These are phyloP conservation scores for Penicillium coprophilum DNA, from an alignment of 495 filamentous ascomycete genomes.

Conservation along the genomic window DNA sequence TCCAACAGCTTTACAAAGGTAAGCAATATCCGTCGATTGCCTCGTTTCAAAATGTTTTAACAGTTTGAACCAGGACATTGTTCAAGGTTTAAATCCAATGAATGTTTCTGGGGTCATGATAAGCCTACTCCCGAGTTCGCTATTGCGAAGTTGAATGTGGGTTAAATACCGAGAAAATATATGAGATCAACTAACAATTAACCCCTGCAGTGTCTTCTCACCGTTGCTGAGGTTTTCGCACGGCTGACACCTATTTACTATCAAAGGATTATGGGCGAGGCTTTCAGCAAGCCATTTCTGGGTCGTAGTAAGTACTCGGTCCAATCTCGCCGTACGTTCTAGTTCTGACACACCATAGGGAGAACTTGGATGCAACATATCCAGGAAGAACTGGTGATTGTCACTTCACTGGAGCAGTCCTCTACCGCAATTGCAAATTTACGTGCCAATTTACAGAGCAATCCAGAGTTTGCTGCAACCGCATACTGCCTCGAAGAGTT, in stretches of 20 bases:
- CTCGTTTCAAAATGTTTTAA: neutral
- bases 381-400: conserved; percentile 16
- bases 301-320: conserved; percentile 11
- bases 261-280: conserved; percentile 4
- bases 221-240: conserved; percentile 15
- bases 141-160: neutral
- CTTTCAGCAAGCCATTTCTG: neutral
- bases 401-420: conserved; percentile 23
- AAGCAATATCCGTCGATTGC: neutral
- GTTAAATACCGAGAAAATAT: neutral
- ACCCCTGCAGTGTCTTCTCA: conserved; percentile 6
- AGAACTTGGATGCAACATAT: conserved; percentile 23
- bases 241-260: conserved; percentile 16
- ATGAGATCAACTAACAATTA: neutral
- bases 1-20: neutral
- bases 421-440: conserved; percentile 5
- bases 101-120: conserved; percentile 6
- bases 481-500: conserved; percentile 20
- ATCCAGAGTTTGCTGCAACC: conserved; percentile 5
- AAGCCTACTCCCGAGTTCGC: neutral
- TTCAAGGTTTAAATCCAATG: neutral
- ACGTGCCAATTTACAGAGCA: neutral
- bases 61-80: conserved; percentile 2
- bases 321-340: neutral
- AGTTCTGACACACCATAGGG: conserved; percentile 4